Percentiles rank a stretch among this genome's conserved stretches.
Conservation (phyloP, 179 eudicot genomes). For the Patellifolia procumbens region DNA sequence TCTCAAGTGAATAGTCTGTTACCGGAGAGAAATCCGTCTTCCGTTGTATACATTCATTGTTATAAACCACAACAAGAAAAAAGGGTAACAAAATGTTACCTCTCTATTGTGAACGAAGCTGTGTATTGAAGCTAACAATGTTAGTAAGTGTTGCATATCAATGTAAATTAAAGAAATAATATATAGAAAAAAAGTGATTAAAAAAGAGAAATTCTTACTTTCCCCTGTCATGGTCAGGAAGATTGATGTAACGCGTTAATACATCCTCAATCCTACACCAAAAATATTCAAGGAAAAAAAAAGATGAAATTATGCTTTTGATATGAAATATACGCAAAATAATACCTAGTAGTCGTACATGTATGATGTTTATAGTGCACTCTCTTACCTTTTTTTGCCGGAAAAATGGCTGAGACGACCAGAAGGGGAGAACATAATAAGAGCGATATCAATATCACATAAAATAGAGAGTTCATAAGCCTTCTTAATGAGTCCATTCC, state of each 20-base stretch:
- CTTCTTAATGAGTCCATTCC: slow-evolving; percentile 86
- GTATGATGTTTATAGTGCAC: too few relatives aligned
- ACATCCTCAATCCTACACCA: slow-evolving; percentile 70
- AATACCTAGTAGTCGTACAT: too few relatives aligned
- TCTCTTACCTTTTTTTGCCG: slow-evolving; percentile 61
- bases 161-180: neutral
- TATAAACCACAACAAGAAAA: neutral
- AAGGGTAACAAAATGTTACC: slow-evolving; percentile 28
- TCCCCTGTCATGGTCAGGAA: slow-evolving; percentile 68
- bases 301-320: neutral
- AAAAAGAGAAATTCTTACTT: slow-evolving; percentile 32
- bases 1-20: neutral
- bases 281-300: neutral
- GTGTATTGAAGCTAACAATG: slow-evolving; percentile 1
- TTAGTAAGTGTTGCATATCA: slow-evolving; percentile 8
- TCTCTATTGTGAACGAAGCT: slow-evolving; percentile 54
- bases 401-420: slow-evolving; percentile 74
- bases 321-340: neutral
- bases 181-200: neutral
- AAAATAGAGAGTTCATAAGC: slow-evolving; percentile 77
- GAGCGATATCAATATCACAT: slow-evolving; percentile 78
- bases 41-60: neutral
- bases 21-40: neutral
- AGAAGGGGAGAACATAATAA: slow-evolving; percentile 82
- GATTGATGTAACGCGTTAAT: slow-evolving; percentile 54